Percentiles rank a stretch among this genome's conserved stretches.
Conservation (phyloP, 2,329 filamentous ascomycete species). For the Pseudofabraea citricarpa region DNA sequence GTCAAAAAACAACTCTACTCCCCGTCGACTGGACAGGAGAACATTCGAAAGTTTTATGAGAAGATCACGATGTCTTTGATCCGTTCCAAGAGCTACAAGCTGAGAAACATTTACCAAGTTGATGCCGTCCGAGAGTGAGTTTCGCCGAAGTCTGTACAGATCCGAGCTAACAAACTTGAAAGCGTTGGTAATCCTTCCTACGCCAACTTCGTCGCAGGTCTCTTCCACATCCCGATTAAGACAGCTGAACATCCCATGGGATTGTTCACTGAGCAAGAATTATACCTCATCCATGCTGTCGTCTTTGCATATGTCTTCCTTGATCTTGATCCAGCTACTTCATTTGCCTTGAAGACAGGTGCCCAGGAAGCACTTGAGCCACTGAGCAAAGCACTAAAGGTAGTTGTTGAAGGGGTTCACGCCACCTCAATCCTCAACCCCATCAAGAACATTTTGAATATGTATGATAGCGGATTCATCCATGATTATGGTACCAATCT, state of each 20-base stretch:
- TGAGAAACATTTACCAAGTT: conserved; percentile 44
- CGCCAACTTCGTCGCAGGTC: conserved; percentile 45
- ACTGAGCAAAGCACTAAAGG: conserved; percentile 56
- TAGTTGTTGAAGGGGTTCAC: conserved; percentile 51
- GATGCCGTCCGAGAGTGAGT: conserved; percentile 55
- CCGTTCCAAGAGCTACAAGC: conserved; percentile 55
- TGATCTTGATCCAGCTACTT: conserved; percentile 57
- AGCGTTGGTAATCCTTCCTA: conserved; percentile 45
- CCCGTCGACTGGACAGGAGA: conserved; percentile 53
- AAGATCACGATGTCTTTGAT: conserved; percentile 57
- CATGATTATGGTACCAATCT: conserved; percentile 55
- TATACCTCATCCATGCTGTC: conserved; percentile 54
- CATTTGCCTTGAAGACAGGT: conserved; percentile 55
- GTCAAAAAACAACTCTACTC: conserved; percentile 52
- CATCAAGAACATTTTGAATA: conserved; percentile 35
- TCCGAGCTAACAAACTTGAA: conserved; percentile 22
- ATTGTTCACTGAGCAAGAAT: conserved; percentile 46
- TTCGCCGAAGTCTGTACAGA: no score
- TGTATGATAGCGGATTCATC: conserved; percentile 34
- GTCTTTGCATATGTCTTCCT: conserved; percentile 64
- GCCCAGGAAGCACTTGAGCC: conserved; percentile 50
- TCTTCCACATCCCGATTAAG: conserved; percentile 48
- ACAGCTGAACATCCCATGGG: conserved; percentile 37
- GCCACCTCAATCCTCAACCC: conserved; percentile 37
- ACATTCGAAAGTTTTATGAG: conserved; percentile 63